Base-by-base conservation (phyloP, 2,329 filamentous ascomycete genomes). In the Aspergillus unguis region DNA sequence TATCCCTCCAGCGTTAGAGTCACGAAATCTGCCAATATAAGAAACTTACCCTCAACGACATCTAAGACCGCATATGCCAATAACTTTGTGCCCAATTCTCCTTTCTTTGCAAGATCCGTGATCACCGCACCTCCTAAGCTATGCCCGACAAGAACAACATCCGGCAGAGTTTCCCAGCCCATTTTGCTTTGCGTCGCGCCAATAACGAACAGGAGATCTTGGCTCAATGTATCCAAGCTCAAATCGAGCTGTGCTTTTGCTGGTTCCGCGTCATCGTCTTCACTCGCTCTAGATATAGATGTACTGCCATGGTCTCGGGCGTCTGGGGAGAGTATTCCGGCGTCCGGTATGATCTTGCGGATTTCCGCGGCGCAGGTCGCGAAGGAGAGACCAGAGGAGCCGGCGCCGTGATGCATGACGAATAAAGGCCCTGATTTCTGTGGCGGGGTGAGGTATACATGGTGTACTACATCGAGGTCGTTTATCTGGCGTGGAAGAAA, bases 391-490 rank as follows among this genome's bases (percentile, higher is more conserved):
- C 88, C 95, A 0, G 92, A 96, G 3, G 92, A 95, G 11, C 94
- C 94, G 37, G 90, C 94, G 36, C 94, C 94, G 73, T 99, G 94
- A 68, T 99, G 94, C 73, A 88, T 90, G 54, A 97, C 87, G 71
- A 99, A 92, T 4, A 99, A 77, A 0, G 92, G 91, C 0, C 87
- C 89, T 56, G 81, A 80, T 35, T 80, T 85, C 1, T 69, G 65
- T 1, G 92, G 92, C 1, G 91, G 90, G 23, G 85, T 96, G 40
- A 97, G 78, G 70, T 97, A 97, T 52, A 84, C 88, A 75, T 99
- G 94, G 66, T 92, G 87, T 47, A 78, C 82, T 38, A 90, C 81
- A 25, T 74, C 69, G 35, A 71, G 56, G 35, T 66, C 60, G 32
- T 69, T 67, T 27, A 71, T 62, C 40, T 42, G 35, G 10, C 68